These are phyloP conservation scores for Sporisorium iseilematis-ciliati DNA, from an alignment of 1,284 basidiomycete species.

Conservation along the genomic window DNA sequence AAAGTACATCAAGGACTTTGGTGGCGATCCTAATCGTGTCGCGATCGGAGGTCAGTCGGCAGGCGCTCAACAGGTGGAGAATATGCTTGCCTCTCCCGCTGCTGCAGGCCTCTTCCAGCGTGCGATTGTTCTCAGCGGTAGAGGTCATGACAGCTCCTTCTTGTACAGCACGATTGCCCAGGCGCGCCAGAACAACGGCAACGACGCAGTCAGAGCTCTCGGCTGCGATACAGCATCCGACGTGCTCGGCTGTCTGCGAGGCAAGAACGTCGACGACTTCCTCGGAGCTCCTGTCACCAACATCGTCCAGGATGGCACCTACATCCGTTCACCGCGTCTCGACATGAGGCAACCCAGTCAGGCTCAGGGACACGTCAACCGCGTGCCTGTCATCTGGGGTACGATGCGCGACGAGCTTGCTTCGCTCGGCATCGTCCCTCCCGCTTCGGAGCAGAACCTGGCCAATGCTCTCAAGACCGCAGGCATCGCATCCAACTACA, in stretches of 20 bases:
- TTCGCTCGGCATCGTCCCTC: slow-evolving; percentile 50
- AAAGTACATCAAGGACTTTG: slow-evolving; percentile 75
- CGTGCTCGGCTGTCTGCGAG: slow-evolving; percentile 47
- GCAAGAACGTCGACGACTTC: slow-evolving; percentile 25
- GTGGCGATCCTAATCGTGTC: slow-evolving; percentile 77
- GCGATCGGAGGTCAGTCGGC: slow-evolving; percentile 89
- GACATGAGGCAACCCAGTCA: slow-evolving; percentile 36
- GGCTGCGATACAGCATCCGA: slow-evolving; percentile 39
- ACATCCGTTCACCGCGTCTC: slow-evolving; percentile 34
- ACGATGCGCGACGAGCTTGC: slow-evolving; percentile 56
- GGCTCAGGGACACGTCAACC: slow-evolving; percentile 40
- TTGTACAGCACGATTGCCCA: slow-evolving; percentile 24
- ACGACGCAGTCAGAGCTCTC: slow-evolving; percentile 27
- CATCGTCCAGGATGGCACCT: slow-evolving; percentile 42
- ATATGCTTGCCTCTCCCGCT: slow-evolving; percentile 40
- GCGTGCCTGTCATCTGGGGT: slow-evolving; percentile 54
- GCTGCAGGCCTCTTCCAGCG: slow-evolving; percentile 41
- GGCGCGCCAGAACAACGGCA: slow-evolving; percentile 18
- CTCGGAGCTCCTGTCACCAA: slow-evolving; percentile 13
- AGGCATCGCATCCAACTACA: slow-evolving; percentile 41
- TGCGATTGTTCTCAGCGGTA: slow-evolving; percentile 40
- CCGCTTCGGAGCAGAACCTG: slow-evolving; percentile 38
- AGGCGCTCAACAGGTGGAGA: slow-evolving; percentile 74
- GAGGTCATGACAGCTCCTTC: slow-evolving; percentile 30
- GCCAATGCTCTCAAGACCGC: slow-evolving; percentile 41